Evolutionary conservation across 1,284 basidiomycete genomes (phyloP).

Genomic region (Amylostereum areolatum): DNA sequence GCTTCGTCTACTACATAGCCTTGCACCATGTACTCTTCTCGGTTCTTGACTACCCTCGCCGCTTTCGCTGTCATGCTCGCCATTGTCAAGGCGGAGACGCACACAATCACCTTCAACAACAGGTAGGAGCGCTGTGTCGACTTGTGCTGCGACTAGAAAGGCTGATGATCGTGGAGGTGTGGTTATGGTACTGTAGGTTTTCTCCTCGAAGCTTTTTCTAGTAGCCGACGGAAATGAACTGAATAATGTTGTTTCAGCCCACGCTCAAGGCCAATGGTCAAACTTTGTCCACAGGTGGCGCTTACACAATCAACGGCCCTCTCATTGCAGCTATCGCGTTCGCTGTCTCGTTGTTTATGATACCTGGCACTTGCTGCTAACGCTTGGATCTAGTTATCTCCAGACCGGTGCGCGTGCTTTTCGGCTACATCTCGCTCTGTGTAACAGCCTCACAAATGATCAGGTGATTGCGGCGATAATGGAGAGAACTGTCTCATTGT

Average conservation of each 20-base stretch:
- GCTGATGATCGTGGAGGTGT: background rate
- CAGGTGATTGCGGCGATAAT: conserved; percentile 14
- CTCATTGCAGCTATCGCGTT: conserved; percentile 13
- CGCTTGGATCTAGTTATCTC: conserved; percentile 9
- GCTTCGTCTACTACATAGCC: background rate
- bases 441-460: background rate
- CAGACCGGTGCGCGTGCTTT: conserved; percentile 10
- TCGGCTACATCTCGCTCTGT: background rate
- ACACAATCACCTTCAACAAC: background rate
- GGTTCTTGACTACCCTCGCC: background rate
- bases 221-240: too few species aligned
- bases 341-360: background rate
- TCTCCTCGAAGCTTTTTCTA: background rate
- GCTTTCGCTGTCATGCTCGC: background rate
- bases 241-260: background rate
- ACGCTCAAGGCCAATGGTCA: background rate
- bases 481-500: conserved; percentile 18
- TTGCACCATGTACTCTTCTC: background rate
- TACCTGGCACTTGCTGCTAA: too few species aligned
- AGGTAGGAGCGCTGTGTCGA: background rate
- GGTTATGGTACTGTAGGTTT: background rate
- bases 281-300: background rate
- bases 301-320: background rate
- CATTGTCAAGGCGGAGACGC: background rate
- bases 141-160: background rate